These are phyloP conservation scores for Myxozyma vanderwaltii DNA, from an alignment of 805 yeast species.

Conservation along the genomic window DNA sequence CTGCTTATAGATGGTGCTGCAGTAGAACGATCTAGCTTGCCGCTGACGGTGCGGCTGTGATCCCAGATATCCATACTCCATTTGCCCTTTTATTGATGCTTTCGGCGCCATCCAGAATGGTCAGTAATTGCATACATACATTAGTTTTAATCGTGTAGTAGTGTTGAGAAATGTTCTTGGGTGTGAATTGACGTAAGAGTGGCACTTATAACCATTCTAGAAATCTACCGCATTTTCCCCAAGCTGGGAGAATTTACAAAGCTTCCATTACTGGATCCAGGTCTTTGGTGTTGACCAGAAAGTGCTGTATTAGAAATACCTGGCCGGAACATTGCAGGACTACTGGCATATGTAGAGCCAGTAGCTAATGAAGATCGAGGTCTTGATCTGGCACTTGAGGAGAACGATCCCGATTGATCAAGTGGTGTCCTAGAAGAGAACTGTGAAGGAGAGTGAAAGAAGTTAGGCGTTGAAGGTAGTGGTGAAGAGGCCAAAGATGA, in stretches of 20 bases:
- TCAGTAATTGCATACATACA: too few relatives aligned
- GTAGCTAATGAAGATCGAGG: not conserved
- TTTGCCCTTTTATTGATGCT: too few relatives aligned
- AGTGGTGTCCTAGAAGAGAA: not conserved
- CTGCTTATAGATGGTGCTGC: too few relatives aligned
- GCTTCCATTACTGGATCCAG: not conserved
- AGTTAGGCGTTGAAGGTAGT: not conserved
- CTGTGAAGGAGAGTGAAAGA: not conserved
- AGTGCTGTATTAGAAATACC: not conserved
- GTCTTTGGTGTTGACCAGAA: not conserved
- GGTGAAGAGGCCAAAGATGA: conserved; percentile 1
- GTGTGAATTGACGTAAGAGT: too few relatives aligned
- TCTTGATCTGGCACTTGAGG: not conserved
- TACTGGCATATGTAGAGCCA: not conserved
- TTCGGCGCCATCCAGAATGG: too few relatives aligned
- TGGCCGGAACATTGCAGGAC: not conserved
- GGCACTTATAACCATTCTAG: too few relatives aligned
- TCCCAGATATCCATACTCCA: not conserved
- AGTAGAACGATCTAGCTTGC: too few relatives aligned
- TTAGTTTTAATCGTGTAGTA: too few relatives aligned
- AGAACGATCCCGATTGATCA: not conserved
- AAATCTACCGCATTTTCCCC: not conserved
- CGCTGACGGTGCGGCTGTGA: conserved; percentile 4
- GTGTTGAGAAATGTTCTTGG: too few relatives aligned
- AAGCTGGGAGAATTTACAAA: not conserved